phyloP scores from a whole-genome alignment of 2,329 filamentous ascomycete genomes.

The Nothophoma quercina region DNA sequence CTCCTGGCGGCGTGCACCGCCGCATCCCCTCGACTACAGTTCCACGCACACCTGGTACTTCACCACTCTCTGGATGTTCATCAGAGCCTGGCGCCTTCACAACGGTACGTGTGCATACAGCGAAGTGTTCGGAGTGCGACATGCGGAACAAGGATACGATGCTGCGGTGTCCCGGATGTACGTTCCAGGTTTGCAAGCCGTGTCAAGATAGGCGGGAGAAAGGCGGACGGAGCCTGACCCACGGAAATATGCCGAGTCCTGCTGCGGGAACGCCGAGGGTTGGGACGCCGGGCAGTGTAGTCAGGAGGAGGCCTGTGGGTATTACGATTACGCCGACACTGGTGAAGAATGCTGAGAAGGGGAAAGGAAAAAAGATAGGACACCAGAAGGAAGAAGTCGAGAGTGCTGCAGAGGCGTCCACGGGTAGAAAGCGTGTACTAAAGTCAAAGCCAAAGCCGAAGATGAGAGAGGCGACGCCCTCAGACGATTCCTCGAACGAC shows the following conservation, averaged over 20 bases:
- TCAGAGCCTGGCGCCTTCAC: slow-evolving; percentile 31
- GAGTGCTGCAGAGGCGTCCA: neutral
- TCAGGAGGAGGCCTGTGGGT: slow-evolving; percentile 4
- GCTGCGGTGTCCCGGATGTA: slow-evolving; percentile 45
- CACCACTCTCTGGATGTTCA: slow-evolving; percentile 20
- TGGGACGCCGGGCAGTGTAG: slow-evolving; percentile 7
- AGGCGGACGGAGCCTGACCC: slow-evolving; percentile 25
- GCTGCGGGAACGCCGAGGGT: no score
- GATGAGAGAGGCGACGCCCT: neutral
- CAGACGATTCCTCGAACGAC: slow-evolving; percentile 11
- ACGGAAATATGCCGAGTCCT: slow-evolving; percentile 33
- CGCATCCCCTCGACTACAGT: slow-evolving; percentile 3
- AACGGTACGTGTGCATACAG: slow-evolving; percentile 40
- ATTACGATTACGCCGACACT: no score
- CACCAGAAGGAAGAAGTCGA: neutral
- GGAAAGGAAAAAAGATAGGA: neutral
- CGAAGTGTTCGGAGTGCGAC: slow-evolving; percentile 49
- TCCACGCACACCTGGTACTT: slow-evolving; percentile 21
- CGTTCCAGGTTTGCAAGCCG: slow-evolving; percentile 42
- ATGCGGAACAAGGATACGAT: slow-evolving; percentile 40
- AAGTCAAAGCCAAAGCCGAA: neutral
- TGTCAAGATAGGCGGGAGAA: slow-evolving; percentile 31
- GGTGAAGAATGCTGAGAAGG: neutral
- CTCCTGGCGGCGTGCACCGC: slow-evolving; percentile 2
- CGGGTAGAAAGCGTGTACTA: neutral